A percentile compares a stretch with the other conserved stretches of the same genome.
Conservation (phyloP, 2,329 filamentous ascomycete genomes). For the Cryphonectria nitschkei region DNA sequence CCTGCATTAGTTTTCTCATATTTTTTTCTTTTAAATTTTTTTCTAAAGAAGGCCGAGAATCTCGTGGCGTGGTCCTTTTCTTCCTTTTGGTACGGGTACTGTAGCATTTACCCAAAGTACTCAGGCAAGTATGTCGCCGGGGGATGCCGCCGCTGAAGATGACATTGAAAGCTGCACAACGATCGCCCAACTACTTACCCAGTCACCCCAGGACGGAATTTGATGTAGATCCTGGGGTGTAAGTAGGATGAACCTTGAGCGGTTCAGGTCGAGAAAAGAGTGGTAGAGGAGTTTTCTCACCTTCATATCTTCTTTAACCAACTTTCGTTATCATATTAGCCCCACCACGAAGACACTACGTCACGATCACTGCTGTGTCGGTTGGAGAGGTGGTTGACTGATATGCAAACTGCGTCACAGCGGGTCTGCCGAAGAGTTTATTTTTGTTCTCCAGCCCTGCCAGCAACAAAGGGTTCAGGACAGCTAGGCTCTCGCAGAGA, state of each 20-base stretch:
- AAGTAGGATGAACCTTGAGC: background rate
- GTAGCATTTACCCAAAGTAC: no score
- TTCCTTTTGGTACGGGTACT: no score
- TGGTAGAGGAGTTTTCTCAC: background rate
- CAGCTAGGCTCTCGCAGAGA: background rate
- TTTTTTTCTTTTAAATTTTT: no score
- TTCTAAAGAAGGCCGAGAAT: no score
- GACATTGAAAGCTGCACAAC: background rate
- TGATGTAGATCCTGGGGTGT: no score
- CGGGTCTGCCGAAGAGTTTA: background rate
- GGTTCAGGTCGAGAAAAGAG: background rate
- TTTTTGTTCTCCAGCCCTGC: no score
- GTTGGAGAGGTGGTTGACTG: background rate
- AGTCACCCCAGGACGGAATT: background rate
- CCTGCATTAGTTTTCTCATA: no score
- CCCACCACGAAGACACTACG: background rate
- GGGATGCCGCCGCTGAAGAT: background rate
- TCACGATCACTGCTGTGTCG: background rate
- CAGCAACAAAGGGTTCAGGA: no score
- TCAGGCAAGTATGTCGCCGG: background rate
- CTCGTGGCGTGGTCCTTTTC: no score
- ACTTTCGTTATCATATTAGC: background rate
- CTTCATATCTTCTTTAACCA: background rate
- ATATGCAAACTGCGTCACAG: background rate
- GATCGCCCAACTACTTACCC: background rate